A percentile compares a stretch with the other conserved stretches of the same genome.
Evolutionary conservation across 306 rosid species (phyloP).

Genomic region (Corylus heterophylla): DNA sequence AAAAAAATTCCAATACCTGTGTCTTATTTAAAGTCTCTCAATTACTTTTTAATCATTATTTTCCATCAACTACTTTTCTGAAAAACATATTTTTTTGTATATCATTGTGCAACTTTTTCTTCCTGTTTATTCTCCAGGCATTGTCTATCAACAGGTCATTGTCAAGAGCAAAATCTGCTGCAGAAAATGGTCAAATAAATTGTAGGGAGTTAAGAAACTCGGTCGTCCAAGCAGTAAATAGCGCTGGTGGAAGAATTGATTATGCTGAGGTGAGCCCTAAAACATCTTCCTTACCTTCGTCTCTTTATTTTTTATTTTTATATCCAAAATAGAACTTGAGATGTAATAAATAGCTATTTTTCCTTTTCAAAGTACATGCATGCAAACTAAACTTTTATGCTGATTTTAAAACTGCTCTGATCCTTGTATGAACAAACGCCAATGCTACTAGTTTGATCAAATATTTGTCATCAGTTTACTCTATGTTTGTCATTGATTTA

Average conservation of each 20-base stretch:
- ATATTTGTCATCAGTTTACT: neutral
- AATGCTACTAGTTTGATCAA: neutral
- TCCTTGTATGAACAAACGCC: neutral
- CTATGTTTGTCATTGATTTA: neutral
- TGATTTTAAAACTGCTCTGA: neutral
- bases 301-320: neutral
- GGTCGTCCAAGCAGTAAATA: conserved; percentile 49
- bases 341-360: neutral
- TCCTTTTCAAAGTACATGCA: too few relatives aligned
- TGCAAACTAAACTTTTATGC: neutral
- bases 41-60: neutral
- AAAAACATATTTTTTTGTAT: neutral
- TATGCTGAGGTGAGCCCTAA: conserved; percentile 72
- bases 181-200: conserved; percentile 58
- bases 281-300: neutral
- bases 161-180: conserved; percentile 59
- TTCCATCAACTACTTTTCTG: neutral
- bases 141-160: conserved; percentile 70
- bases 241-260: conserved; percentile 83
- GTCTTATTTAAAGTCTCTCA: neutral
- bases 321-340: neutral
- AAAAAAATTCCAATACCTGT: neutral
- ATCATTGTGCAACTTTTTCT: neutral
- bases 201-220: conserved; percentile 52
- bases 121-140: conserved; percentile 47